Percentiles rank a stretch among this genome's conserved stretches.
phyloP scores from a whole-genome alignment of 768 basidiomycete genomes.

The Suillus subluteus region DNA sequence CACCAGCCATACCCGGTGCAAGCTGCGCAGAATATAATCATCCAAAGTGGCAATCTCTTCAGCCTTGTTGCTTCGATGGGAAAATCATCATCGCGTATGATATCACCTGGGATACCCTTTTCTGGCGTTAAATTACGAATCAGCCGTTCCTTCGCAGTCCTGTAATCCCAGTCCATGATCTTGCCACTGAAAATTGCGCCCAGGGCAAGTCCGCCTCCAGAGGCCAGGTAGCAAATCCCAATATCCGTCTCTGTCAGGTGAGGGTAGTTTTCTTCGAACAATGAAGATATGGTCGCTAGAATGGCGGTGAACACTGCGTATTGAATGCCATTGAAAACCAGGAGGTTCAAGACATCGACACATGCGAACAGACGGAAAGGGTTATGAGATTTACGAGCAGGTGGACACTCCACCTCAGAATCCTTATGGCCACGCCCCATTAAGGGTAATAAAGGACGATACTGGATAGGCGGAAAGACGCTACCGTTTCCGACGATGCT shows the following conservation, averaged over 20 bases:
- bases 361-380: constrained; percentile 37
- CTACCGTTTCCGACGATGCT: constrained; percentile 22
- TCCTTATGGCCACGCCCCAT: constrained; percentile 11
- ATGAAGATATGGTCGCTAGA: constrained; percentile 46
- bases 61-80: constrained; percentile 62
- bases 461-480: constrained; percentile 8
- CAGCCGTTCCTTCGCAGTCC: constrained; percentile 27
- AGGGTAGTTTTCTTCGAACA: constrained; percentile 51
- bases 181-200: constrained; percentile 60
- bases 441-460: constrained; percentile 18
- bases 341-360: constrained; percentile 39
- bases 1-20: constrained; percentile 61
- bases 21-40: constrained; percentile 39
- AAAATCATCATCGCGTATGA: constrained; percentile 41
- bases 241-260: constrained; percentile 47
- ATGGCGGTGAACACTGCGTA: constrained; percentile 51
- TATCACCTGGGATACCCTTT: constrained; percentile 22
- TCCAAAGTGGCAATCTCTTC: constrained; percentile 45
- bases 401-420: background rate
- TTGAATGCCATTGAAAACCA: constrained; percentile 54
- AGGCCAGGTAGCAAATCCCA: constrained; percentile 74
- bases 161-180: constrained; percentile 66
- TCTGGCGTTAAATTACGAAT: constrained; percentile 18
- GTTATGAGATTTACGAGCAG: constrained; percentile 32
- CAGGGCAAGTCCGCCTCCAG: constrained; percentile 68